phyloP scores from a whole-genome alignment of 768 basidiomycete genomes.

The Tulasnella sp. region DNA sequence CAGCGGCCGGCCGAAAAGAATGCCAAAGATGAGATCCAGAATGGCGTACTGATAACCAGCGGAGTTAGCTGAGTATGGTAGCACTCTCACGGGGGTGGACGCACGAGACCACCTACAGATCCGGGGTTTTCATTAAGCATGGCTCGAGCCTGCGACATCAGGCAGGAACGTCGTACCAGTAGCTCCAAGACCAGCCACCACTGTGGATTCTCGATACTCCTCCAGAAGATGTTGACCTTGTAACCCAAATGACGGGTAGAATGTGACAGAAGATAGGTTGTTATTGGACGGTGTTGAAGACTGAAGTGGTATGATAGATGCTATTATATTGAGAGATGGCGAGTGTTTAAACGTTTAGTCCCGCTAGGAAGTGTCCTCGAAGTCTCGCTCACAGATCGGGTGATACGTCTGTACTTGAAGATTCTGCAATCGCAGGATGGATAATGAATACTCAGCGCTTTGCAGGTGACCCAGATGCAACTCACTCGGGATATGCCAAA shows the following conservation, averaged over 20 bases:
- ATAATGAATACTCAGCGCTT: too few species aligned
- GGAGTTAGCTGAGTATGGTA: neutral
- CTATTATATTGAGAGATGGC: neutral
- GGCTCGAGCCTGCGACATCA: too few species aligned
- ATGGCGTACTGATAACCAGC: conserved; percentile 6
- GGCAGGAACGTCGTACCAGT: neutral
- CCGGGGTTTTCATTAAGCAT: too few species aligned
- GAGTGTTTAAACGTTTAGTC: too few species aligned
- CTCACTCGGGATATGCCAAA: neutral
- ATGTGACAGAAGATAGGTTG: conserved; percentile 6
- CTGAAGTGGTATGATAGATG: neutral
- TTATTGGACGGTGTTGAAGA: neutral
- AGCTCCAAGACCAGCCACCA: conserved; percentile 4
- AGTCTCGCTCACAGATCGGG: neutral
- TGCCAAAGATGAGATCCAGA: conserved; percentile 4
- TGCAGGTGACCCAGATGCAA: neutral
- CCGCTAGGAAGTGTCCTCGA: too few species aligned
- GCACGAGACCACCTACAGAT: too few species aligned
- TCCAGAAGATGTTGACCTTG: neutral
- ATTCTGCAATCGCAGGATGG: neutral
- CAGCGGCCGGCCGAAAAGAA: conserved; percentile 2
- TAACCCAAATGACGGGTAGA: conserved; percentile 3
- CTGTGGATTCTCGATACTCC: neutral
- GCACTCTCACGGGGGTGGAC: neutral
- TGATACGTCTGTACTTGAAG: conserved; percentile 1